A percentile compares a stretch with the other conserved stretches of the same genome.
Evolutionary conservation across 2,329 filamentous ascomycete species (phyloP).

Genomic region (Apiospora saccharicola): DNA sequence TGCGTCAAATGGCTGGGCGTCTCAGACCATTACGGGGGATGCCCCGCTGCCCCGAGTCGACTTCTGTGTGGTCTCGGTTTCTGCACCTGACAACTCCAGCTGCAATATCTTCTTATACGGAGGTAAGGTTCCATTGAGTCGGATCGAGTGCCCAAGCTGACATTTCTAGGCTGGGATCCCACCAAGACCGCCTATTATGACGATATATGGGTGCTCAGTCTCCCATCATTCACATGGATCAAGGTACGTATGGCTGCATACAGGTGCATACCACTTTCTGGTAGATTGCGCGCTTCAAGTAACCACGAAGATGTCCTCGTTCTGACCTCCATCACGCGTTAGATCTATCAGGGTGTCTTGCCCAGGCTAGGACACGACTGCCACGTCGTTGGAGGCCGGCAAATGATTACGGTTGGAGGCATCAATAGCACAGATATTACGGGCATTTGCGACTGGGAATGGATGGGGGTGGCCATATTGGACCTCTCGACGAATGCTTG

Average conservation of each 20-base stretch:
- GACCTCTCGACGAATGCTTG: constrained; percentile 41
- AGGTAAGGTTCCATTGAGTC: constrained; percentile 39
- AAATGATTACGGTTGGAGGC: constrained; percentile 52
- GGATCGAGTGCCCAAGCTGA: neutral
- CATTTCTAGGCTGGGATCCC: constrained; percentile 28
- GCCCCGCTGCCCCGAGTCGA: constrained; percentile 51
- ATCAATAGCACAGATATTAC: constrained; percentile 30
- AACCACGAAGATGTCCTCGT: neutral
- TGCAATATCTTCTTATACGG: constrained; percentile 60
- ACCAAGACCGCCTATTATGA: constrained; percentile 45
- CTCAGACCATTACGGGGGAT: constrained; percentile 49
- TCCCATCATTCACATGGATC: constrained; percentile 55
- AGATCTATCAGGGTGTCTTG: constrained; percentile 43
- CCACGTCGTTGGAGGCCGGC: constrained; percentile 46
- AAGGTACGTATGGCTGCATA: constrained; percentile 28
- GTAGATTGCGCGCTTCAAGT: neutral
- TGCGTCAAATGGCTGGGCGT: constrained; percentile 49
- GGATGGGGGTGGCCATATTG: constrained; percentile 40
- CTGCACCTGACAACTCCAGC: constrained; percentile 52
- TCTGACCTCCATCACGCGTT: neutral
- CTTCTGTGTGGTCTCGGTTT: constrained; percentile 50
- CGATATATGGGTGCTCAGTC: constrained; percentile 52
- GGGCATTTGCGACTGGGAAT: constrained; percentile 42
- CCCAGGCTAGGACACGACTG: constrained; percentile 51
- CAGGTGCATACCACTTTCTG: neutral